phyloP scores from a whole-genome alignment of 2,329 filamentous ascomycete species.

The Phaeophleospora eucalypticola region DNA sequence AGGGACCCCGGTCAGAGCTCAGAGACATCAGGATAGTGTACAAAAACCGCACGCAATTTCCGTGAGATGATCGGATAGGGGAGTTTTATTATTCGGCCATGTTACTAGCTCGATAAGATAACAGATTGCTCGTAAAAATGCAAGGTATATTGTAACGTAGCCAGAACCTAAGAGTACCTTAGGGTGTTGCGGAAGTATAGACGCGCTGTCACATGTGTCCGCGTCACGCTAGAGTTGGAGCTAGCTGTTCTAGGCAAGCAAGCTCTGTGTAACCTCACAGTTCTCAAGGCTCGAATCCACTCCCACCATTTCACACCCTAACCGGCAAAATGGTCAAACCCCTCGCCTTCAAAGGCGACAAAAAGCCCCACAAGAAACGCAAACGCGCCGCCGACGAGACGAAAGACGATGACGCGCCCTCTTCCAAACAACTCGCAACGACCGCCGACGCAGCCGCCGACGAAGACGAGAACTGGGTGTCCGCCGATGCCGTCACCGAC shows the following conservation, averaged over 20 bases:
- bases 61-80: no score
- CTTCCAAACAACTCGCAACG: constrained; percentile 33
- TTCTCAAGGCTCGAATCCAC: background rate
- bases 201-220: no score
- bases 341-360: constrained; percentile 94
- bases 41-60: no score
- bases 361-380: constrained; percentile 84
- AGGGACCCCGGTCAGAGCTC: no score
- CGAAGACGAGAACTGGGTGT: constrained; percentile 87
- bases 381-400: constrained; percentile 49
- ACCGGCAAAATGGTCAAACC: constrained; percentile 73
- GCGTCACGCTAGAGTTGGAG: no score
- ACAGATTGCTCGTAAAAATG: no score
- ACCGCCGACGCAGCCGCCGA: constrained; percentile 43
- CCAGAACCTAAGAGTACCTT: no score
- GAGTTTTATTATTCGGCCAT: no score
- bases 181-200: no score
- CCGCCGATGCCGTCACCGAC: constrained; percentile 69
- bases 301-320: background rate
- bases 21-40: no score
- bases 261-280: background rate
- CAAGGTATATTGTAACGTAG: no score
- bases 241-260: background rate
- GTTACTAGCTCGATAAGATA: no score
- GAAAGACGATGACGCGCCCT: constrained; percentile 32